A percentile compares a stretch with the other conserved stretches of the same genome.
Conservation (phyloP, 1,139 yeast genomes). For the Protomyces gravidus region DNA sequence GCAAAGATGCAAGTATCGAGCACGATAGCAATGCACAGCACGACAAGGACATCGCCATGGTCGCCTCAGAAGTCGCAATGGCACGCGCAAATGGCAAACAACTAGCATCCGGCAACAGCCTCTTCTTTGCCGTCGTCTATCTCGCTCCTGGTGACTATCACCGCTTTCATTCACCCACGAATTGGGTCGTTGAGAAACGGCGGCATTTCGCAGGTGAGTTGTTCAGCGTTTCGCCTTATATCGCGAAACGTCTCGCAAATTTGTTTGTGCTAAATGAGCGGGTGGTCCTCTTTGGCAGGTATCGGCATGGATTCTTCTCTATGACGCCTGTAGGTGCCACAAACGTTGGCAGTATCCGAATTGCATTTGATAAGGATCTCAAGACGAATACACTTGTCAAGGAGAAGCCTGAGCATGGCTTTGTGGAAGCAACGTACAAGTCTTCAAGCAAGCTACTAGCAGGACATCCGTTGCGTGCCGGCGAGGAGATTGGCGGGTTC, state of each 20-base stretch:
- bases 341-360: slow-evolving; percentile 89
- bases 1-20: slow-evolving; percentile 33
- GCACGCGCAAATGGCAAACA: slow-evolving; percentile 13
- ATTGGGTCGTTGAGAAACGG: slow-evolving; percentile 91
- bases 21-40: slow-evolving; percentile 1
- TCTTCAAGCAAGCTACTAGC: slow-evolving; percentile 74
- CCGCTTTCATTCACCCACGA: slow-evolving; percentile 91
- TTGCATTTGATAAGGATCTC: slow-evolving; percentile 87
- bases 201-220: slow-evolving; percentile 95
- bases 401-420: slow-evolving; percentile 50
- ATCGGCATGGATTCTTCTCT: slow-evolving; percentile 95
- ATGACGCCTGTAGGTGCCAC: slow-evolving; percentile 99
- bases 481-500: slow-evolving; percentile 97
- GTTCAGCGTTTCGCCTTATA: slow-evolving; percentile 93
- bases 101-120: slow-evolving; percentile 49
- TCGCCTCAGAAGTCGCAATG: slow-evolving; percentile 24
- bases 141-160: slow-evolving; percentile 98
- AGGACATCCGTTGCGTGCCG: slow-evolving; percentile 84
- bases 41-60: slow-evolving; percentile 18
- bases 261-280: slow-evolving; percentile 90
- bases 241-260: slow-evolving; percentile 80
- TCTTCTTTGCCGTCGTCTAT: slow-evolving; percentile 86
- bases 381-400: slow-evolving; percentile 55
- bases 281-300: slow-evolving; percentile 88
- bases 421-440: slow-evolving; percentile 89